Evolutionary conservation across 495 filamentous ascomycete species (phyloP), one percentile per base, ranked within the genome.

Genomic region (Lichenothelia convexa): DNA sequence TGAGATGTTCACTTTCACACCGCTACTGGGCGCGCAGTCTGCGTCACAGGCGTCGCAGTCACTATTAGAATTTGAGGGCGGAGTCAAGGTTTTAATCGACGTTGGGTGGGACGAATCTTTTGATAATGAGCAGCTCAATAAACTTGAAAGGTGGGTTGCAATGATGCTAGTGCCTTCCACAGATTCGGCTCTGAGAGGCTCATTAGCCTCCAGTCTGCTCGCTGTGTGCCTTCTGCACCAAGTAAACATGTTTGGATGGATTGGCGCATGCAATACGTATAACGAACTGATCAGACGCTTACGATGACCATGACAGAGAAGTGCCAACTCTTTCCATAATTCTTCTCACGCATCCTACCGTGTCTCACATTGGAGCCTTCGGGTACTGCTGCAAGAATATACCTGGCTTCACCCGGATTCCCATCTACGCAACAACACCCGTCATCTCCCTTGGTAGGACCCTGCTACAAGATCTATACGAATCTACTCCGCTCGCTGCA

Each of bases 371-470:
- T 36, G 89, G 80, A 41, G 91, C 89, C 31, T 93, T 79, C 48
- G 89, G 80, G 30, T 86, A 99, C 54, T 93, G 85, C 64, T 99
- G 91, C 70, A 92, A 93, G 55, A 73, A 92, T 54, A 78, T 93
- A 45, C 86, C 91, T 36, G 68, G 77, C 29, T 95, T 99, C 58
- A 78, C 75, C 1, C 73, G 82, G 40, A 85, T 99, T 40, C 89
- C 89, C n/a, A 73, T 93, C 22, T 99, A 95, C 53, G 89, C 91
- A 17, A 99, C 89, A 4, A 74, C 73, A 24, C 89, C 89, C 8
- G 81, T 99, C 34, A 83, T 94, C 43, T 78, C 86, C 4, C 75
- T 95, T 21, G 91, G 89, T 3, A 78, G 87, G 15, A 91, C 86
- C 2, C 65, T 93, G 18, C 60, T 92, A 17, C 83, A 93, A 58